A percentile compares a stretch with the other conserved stretches of the same genome.
Evolutionary conservation across 169 alveolate species (phyloP).

Genomic region (Fabrea salina): DNA sequence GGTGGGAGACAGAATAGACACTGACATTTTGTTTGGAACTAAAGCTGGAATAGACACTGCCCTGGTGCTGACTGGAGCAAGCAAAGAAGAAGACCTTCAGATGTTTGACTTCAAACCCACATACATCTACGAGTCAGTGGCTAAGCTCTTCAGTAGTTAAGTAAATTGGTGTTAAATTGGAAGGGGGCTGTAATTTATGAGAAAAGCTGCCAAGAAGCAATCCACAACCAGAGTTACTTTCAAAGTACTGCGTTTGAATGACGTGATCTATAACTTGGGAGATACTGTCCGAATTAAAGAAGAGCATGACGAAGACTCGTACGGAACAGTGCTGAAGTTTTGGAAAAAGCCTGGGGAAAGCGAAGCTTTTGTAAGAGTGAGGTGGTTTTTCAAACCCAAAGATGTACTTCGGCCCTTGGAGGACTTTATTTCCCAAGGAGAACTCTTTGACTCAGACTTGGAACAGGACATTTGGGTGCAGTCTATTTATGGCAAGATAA

Average conservation of each 20-base stretch:
- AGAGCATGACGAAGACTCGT: neutral
- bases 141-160: neutral
- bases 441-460: neutral
- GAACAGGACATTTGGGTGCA: constrained; percentile 22
- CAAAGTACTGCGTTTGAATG: neutral
- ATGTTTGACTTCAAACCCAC: constrained; percentile 13
- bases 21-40: constrained; percentile 41
- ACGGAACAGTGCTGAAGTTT: neutral
- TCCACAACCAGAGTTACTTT: neutral
- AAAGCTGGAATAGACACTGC: constrained; percentile 35
- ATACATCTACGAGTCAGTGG: neutral
- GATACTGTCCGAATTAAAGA: constrained; percentile 4
- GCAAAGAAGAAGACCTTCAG: neutral
- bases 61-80: constrained; percentile 42
- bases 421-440: constrained; percentile 9
- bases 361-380: constrained; percentile 4
- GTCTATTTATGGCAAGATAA: constrained; percentile 12
- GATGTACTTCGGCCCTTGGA: neutral
- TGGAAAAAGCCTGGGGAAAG: neutral
- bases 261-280: neutral
- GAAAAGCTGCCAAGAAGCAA: too few relatives aligned
- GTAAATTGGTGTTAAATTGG: too few relatives aligned
- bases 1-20: constrained; percentile 44
- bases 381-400: constrained; percentile 23
- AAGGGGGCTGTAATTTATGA: too few relatives aligned